These are phyloP conservation scores for Sporodiniella umbellata DNA, from an alignment of 371 early-diverging fungal species.

Conservation along the genomic window DNA sequence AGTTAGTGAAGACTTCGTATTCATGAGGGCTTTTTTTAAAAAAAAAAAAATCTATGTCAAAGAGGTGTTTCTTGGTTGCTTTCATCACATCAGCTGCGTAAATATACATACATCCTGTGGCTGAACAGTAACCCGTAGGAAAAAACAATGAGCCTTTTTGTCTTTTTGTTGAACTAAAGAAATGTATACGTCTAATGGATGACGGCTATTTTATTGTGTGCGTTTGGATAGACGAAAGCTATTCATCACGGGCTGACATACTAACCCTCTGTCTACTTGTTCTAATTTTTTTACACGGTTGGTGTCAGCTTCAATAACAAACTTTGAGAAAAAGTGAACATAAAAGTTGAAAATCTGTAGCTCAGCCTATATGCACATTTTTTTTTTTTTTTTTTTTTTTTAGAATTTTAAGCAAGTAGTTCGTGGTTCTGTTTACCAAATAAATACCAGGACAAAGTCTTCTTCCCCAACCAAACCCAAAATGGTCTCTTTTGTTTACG, in stretches of 20 bases:
- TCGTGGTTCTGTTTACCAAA: slow-evolving; percentile 1
- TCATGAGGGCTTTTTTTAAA: too few species aligned
- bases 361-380: slow-evolving; percentile 10
- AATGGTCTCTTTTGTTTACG: slow-evolving; percentile 1
- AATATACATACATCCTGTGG: too few species aligned
- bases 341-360: slow-evolving; percentile 7
- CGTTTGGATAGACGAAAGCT: too few species aligned
- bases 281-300: background rate
- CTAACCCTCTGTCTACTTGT: background rate
- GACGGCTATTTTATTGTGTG: too few species aligned
- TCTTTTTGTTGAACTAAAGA: too few species aligned
- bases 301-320: slow-evolving; percentile 3
- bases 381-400: background rate
- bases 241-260: too few species aligned
- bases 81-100: too few species aligned
- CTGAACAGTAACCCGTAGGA: too few species aligned
- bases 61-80: too few species aligned
- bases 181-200: too few species aligned
- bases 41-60: too few species aligned
- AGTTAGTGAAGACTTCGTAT: background rate
- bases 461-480: slow-evolving; percentile 12
- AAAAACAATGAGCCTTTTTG: too few species aligned
- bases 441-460: slow-evolving; percentile 10
- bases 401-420: background rate
- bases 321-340: slow-evolving; percentile 5